Percentiles rank a stretch among this genome's conserved stretches.
phyloP scores from a whole-genome alignment of 2,329 filamentous ascomycete genomes.

The Ceratocystis harringtonii region DNA sequence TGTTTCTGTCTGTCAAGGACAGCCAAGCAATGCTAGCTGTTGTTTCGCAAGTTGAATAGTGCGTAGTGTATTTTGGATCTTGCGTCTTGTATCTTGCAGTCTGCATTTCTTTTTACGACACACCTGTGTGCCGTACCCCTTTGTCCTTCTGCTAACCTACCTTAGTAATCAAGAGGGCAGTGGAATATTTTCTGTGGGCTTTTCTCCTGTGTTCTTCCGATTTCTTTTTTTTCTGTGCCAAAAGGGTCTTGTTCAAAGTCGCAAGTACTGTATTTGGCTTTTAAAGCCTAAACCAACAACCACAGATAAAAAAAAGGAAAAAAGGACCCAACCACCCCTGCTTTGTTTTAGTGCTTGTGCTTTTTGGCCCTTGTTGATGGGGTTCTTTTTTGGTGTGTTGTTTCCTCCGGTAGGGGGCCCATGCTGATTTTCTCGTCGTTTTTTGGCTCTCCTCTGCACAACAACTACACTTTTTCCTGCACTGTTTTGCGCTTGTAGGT shows the following conservation, averaged over 20 bases:
- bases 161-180: no score
- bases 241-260: background rate
- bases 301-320: background rate
- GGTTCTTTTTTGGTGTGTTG: constrained; percentile 4
- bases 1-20: background rate
- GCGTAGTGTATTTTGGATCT: background rate
- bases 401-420: background rate
- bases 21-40: background rate
- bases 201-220: background rate
- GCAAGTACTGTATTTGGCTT: background rate
- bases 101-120: background rate
- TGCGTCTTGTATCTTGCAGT: background rate
- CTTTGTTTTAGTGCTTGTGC: background rate
- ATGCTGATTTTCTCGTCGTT: background rate
- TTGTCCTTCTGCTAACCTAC: background rate
- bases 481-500: background rate
- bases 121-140: background rate
- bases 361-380: constrained; percentile 1
- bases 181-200: background rate
- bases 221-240: background rate
- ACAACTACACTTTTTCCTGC: background rate
- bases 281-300: background rate
- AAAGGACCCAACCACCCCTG: background rate
- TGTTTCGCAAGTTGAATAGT: background rate
- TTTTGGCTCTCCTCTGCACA: no score